phyloP scores from a whole-genome alignment of 176 grass and related monocot species.

The Carex littledalei region DNA sequence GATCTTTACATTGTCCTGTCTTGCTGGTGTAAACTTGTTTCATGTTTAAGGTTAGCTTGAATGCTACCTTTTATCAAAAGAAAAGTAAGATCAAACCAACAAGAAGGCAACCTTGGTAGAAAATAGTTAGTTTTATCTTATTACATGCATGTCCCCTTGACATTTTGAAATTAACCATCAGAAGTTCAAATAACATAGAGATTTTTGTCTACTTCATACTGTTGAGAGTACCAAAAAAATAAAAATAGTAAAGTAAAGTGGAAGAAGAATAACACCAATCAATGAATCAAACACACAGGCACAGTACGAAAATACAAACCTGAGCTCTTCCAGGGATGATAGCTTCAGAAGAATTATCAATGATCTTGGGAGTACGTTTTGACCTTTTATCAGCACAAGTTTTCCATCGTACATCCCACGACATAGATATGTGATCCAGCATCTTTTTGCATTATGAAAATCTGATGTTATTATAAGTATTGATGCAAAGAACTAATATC shows the following conservation, averaged over 20 bases:
- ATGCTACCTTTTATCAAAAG: no score
- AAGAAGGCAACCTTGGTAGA: background rate
- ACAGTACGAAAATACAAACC: slow-evolving; percentile 32
- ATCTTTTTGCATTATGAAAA: slow-evolving; percentile 49
- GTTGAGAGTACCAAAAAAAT: background rate
- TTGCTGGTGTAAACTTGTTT: no score
- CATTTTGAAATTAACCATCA: background rate
- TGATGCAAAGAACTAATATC: background rate
- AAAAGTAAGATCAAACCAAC: background rate
- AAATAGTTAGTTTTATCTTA: background rate
- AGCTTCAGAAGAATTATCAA: slow-evolving; percentile 38
- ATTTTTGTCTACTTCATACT: background rate
- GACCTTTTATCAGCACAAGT: slow-evolving; percentile 29
- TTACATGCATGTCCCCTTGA: background rate
- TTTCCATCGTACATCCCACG: slow-evolving; percentile 75
- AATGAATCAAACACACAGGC: background rate
- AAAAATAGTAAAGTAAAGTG: background rate
- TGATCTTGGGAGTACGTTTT: slow-evolving; percentile 21
- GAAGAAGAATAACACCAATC: background rate
- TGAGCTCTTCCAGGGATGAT: slow-evolving; percentile 46
- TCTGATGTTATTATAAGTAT: slow-evolving; percentile 1
- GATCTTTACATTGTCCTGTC: background rate
- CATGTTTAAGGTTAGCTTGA: no score
- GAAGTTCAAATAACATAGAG: background rate
- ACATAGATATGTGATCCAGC: slow-evolving; percentile 77